Conservation (phyloP, 352 stramenopile genomes). For the Blastocystis sp. region DNA sequence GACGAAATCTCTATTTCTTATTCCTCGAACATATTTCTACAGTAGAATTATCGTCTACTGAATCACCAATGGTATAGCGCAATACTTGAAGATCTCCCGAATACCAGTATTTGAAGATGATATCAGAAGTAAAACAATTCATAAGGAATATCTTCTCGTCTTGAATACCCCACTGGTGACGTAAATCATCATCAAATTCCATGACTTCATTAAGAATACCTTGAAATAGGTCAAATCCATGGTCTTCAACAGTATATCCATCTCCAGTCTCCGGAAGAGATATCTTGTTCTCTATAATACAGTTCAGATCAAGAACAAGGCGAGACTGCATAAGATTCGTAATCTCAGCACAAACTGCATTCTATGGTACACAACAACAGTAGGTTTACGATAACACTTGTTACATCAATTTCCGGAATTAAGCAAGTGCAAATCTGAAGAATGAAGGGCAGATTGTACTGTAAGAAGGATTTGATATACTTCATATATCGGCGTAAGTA, state of each 20-base stretch:
- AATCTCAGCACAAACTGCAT: not conserved
- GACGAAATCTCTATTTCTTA: not conserved
- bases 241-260: not conserved
- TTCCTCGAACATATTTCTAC: not conserved
- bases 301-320: not conserved
- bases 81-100: not conserved
- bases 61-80: not conserved
- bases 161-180: not conserved
- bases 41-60: not conserved
- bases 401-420: not conserved
- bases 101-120: not conserved
- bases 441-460: conserved; percentile 9
- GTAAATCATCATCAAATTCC: not conserved
- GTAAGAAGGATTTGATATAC: conserved; percentile 5
- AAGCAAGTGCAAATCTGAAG: not conserved
- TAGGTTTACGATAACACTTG: not conserved
- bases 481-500: not conserved
- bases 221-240: not conserved
- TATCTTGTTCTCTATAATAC: not conserved
- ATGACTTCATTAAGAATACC: not conserved
- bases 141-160: not conserved
- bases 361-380: not conserved
- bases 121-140: not conserved
- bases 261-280: not conserved
- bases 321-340: not conserved